A percentile compares a stretch with the other conserved stretches of the same genome.
phyloP scores from a whole-genome alignment of 2,329 filamentous ascomycete genomes.

The Trichophyton mentagrophytes region DNA sequence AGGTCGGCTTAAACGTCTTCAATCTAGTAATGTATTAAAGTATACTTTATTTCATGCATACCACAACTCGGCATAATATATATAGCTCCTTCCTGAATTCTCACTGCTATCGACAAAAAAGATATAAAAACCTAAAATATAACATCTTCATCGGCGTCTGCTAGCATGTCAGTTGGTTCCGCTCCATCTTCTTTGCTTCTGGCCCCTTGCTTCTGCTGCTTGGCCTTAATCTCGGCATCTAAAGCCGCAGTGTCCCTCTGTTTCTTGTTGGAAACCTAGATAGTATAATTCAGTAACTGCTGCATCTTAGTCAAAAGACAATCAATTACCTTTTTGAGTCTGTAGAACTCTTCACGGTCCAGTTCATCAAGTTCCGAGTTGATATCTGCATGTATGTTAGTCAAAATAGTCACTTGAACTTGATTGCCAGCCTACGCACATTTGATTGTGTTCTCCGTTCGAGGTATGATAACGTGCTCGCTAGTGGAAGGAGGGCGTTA shows the following conservation, averaged over 20 bases:
- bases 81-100: not conserved
- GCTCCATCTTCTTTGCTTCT: not conserved
- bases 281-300: not conserved
- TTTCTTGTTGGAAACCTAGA: slow-evolving; percentile 62
- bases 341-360: slow-evolving; percentile 95
- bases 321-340: slow-evolving; percentile 63
- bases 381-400: slow-evolving; percentile 50
- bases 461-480: slow-evolving; percentile 71
- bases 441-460: slow-evolving; percentile 99
- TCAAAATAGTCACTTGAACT: not conserved
- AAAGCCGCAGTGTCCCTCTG: slow-evolving; percentile 60
- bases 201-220: slow-evolving; percentile 41
- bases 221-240: slow-evolving; percentile 64
- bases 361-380: slow-evolving; percentile 96
- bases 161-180: slow-evolving; percentile 47
- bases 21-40: not conserved
- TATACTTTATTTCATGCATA: not conserved
- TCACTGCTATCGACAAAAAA: not conserved
- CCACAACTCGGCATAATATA: not conserved
- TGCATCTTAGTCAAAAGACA: not conserved
- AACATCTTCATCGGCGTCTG: slow-evolving; percentile 62
- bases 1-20: not conserved
- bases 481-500: slow-evolving; percentile 15
- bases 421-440: slow-evolving; percentile 40
- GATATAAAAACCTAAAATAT: slow-evolving; percentile 48